Percentiles rank a stretch among this genome's conserved stretches.
phyloP scores from a whole-genome alignment of 768 basidiomycete species.

The Pleurotus eryngii region DNA sequence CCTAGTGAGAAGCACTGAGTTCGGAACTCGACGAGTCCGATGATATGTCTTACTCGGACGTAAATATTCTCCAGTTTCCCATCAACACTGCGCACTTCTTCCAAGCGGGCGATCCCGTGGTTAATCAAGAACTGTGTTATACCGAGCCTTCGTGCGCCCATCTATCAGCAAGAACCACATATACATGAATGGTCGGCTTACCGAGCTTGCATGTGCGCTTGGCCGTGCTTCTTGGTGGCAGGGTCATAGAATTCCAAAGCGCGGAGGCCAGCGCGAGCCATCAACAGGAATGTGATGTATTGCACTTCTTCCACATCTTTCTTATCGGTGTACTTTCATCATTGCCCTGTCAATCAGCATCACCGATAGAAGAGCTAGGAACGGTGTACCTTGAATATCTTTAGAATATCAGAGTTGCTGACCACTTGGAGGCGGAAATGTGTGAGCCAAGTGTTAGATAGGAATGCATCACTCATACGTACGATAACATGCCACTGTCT shows the following conservation, averaged over 20 bases:
- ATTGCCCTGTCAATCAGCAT: not conserved
- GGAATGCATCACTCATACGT: slow-evolving; percentile 20
- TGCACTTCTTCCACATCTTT: slow-evolving; percentile 76
- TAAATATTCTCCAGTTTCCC: slow-evolving; percentile 66
- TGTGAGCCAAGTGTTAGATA: slow-evolving; percentile 4
- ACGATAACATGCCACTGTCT: slow-evolving; percentile 82
- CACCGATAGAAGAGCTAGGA: not conserved
- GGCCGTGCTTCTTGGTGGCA: slow-evolving; percentile 75
- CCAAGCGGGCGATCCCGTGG: slow-evolving; percentile 64
- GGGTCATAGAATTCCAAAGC: slow-evolving; percentile 86
- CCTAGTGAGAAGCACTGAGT: slow-evolving; percentile 31
- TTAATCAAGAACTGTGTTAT: slow-evolving; percentile 79
- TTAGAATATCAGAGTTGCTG: slow-evolving; percentile 71
- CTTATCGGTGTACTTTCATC: slow-evolving; percentile 56
- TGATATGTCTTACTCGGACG: slow-evolving; percentile 49
- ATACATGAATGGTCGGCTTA: slow-evolving; percentile 25
- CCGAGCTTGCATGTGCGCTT: slow-evolving; percentile 91
- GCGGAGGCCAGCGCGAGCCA: slow-evolving; percentile 81
- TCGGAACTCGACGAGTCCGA: not conserved
- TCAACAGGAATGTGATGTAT: slow-evolving; percentile 76
- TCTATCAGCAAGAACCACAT: too few relatives aligned
- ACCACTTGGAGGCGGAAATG: slow-evolving; percentile 43
- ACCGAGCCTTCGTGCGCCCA: slow-evolving; percentile 50
- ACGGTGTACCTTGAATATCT: slow-evolving; percentile 67
- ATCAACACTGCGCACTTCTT: slow-evolving; percentile 57